Base-by-base conservation (phyloP, 2,329 filamentous ascomycete genomes). In the Penicillium hesseltinei region DNA sequence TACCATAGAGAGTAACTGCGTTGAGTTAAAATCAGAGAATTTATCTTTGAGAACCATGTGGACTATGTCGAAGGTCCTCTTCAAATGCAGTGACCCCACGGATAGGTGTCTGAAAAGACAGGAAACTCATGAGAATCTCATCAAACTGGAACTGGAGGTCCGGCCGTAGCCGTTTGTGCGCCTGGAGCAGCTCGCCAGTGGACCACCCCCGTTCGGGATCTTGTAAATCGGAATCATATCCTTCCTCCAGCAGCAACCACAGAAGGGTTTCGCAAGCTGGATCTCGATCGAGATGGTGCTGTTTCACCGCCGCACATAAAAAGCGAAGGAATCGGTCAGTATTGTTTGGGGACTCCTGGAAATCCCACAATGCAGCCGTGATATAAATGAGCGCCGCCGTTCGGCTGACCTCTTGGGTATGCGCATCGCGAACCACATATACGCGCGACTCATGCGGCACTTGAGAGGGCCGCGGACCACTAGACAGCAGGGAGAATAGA, bases 401-500 rank as follows among this genome's bases (percentile, higher is more conserved):
- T 27, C 74, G 74, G 35, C 69, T 72, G 36, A 72, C 60, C 48
- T 75, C 72, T 54, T 71, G 71, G 13, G 71, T 73, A 11, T 69
- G 65, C 7, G 60, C 62, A 38, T 69, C 67, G 39, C 63, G 67
- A 9, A 77, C 63, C 21, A 77, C 74, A 56, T 74, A 77, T 50
- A 67, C 66, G 36, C 74, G 75, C 13, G 69, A 69, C 33, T 66
- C 69, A 0, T 66, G 59, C 15, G 75, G 73, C 6, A 77, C 69
- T 44, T 69, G 69, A 5, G 72, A 72, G 13, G 75, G 75, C 19
- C 68, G 71, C 11, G 75, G 75, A 8, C 75, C 75, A 55, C 70
- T 73, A n/a, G 75, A 76, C n/a, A 77, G 68, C 6, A 77, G 57
- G 15, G 71, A 66, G 50, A 75, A 76, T 9, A 77, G 62, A 19